These are phyloP conservation scores for Neolentinus lepideus DNA, from an alignment of 1,284 basidiomycete species.

Conservation along the genomic window DNA sequence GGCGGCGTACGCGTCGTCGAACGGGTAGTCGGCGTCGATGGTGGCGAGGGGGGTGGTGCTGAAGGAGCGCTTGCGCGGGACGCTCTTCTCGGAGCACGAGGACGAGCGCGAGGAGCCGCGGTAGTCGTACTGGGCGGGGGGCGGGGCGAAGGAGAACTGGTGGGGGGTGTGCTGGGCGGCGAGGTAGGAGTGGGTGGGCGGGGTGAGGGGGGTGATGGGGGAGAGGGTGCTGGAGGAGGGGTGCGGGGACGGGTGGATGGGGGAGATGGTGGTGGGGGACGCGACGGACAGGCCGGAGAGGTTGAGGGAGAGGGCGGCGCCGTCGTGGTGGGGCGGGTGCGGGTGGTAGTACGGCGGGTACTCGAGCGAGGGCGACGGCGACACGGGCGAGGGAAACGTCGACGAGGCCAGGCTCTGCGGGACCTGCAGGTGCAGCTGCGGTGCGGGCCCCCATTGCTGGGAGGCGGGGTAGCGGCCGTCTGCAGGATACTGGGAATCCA, in stretches of 20 bases:
- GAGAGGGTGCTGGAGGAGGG: slow-evolving; percentile 33
- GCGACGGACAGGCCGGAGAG: slow-evolving; percentile 55
- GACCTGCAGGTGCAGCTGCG: slow-evolving; percentile 15
- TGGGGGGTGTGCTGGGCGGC: slow-evolving; percentile 17
- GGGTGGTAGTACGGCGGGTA: slow-evolving; percentile 22
- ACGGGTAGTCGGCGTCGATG: slow-evolving; percentile 26
- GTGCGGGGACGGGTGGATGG: slow-evolving; percentile 41
- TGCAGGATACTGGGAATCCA: not conserved
- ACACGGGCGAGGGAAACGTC: slow-evolving; percentile 28
- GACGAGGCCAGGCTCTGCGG: slow-evolving; percentile 22
- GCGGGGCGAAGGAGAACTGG: slow-evolving; percentile 34
- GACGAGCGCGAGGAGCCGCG: slow-evolving; percentile 22
- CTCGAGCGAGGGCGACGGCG: slow-evolving; percentile 24
- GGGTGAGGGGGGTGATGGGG: slow-evolving; percentile 49
- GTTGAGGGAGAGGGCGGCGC: slow-evolving; percentile 50
- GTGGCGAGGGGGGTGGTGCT: slow-evolving; percentile 34
- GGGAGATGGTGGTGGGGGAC: slow-evolving; percentile 55
- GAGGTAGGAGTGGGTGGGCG: slow-evolving; percentile 13
- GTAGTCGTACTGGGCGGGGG: slow-evolving; percentile 23
- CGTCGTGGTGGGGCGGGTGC: slow-evolving; percentile 17
- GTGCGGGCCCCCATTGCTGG: slow-evolving; percentile 2
- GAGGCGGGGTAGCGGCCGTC: not conserved
- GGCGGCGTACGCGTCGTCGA: slow-evolving; percentile 27
- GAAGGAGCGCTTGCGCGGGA: slow-evolving; percentile 56
- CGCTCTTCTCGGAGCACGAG: slow-evolving; percentile 38